phyloP scores from a whole-genome alignment of 129 eudicot species.

The Gnaphalium uliginosum region DNA sequence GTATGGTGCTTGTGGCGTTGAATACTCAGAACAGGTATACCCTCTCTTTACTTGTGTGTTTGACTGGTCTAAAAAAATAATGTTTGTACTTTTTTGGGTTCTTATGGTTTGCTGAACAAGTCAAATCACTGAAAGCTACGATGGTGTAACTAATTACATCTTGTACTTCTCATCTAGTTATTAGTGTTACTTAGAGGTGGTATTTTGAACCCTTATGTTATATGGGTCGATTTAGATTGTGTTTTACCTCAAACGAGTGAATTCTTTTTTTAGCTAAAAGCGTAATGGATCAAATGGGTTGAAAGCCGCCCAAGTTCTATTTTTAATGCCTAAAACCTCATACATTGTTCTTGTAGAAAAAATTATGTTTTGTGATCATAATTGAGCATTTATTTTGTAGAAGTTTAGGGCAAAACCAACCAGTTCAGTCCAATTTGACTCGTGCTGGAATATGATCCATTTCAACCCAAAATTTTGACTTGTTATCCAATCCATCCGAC shows the following conservation, averaged over 20 bases:
- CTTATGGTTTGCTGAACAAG: neutral
- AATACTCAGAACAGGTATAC: slow-evolving; percentile 86
- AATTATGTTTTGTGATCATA: neutral
- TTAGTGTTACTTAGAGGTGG: neutral
- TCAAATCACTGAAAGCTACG: neutral
- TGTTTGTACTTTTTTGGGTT: neutral
- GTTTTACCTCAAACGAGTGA: neutral
- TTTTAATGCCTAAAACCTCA: neutral
- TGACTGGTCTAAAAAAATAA: neutral
- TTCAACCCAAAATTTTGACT: neutral
- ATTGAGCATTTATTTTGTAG: neutral
- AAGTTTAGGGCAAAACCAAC: neutral
- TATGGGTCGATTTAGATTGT: neutral
- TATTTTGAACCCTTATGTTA: neutral
- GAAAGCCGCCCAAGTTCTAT: neutral
- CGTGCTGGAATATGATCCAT: neutral
- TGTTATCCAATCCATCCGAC: neutral
- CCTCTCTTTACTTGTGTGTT: slow-evolving; percentile 1
- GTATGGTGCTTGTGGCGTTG: slow-evolving; percentile 98
- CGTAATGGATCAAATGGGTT: neutral
- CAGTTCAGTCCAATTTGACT: neutral
- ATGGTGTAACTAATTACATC: neutral
- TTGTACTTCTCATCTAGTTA: neutral
- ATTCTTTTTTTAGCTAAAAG: neutral
- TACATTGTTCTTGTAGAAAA: neutral